A percentile compares a stretch with the other conserved stretches of the same genome.
Conservation (phyloP, 2,329 filamentous ascomycete species). For the Sporothrix phasma region DNA sequence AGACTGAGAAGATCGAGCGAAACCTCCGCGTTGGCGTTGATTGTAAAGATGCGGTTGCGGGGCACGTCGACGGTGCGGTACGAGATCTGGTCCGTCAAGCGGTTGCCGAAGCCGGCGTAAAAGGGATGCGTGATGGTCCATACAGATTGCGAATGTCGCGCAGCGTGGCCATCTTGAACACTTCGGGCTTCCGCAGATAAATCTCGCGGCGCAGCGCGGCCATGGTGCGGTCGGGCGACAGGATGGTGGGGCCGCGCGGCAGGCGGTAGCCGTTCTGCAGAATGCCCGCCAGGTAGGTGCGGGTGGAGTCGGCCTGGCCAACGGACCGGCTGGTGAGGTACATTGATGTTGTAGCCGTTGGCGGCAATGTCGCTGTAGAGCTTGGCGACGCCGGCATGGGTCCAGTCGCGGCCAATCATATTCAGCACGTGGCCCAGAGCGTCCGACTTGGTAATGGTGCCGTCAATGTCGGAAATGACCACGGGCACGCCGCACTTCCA, state of each 20-base stretch:
- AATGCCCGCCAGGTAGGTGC: conserved; percentile 82
- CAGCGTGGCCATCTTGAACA: conserved; percentile 98
- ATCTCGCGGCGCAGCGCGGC: conserved; percentile 85
- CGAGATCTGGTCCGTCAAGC: conserved; percentile 88
- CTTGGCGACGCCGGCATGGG: conserved; percentile 91
- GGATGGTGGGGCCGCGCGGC: conserved; percentile 84
- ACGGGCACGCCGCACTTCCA: conserved; percentile 89
- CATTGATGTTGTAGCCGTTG: conserved; percentile 98
- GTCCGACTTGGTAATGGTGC: conserved; percentile 97
- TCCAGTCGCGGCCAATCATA: conserved; percentile 97
- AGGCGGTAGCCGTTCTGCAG: conserved; percentile 77
- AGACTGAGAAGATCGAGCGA: conserved; percentile 80
- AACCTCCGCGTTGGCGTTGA: conserved; percentile 96
- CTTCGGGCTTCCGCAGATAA: conserved; percentile 90
- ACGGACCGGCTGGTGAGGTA: conserved; percentile 92
- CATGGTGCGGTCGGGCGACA: conserved; percentile 90
- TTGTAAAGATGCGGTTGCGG: conserved; percentile 84
- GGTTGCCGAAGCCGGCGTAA: conserved; percentile 94
- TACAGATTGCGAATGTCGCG: conserved; percentile 90
- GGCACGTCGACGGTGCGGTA: conserved; percentile 96
- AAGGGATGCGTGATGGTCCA: conserved; percentile 70
- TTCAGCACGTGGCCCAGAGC: conserved; percentile 88
- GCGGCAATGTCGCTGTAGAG: conserved; percentile 89
- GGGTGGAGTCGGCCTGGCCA: conserved; percentile 82
- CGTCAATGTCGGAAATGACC: conserved; percentile 97